phyloP scores from a whole-genome alignment of 495 filamentous ascomycete genomes.

The Penicillium steckii region DNA sequence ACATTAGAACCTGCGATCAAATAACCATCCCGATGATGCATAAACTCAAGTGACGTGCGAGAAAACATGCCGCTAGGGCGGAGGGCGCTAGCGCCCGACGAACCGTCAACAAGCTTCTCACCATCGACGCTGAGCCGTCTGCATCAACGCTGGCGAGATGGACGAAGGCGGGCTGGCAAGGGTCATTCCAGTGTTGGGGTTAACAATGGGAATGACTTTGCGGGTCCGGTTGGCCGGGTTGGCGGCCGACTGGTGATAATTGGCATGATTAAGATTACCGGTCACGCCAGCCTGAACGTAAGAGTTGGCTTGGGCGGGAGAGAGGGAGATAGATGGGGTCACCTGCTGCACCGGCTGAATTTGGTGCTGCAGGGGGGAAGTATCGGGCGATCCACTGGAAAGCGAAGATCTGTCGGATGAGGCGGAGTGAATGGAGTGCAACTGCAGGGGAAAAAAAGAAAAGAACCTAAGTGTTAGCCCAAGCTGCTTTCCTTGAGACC shows the following conservation, averaged over 20 bases:
- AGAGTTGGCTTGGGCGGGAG: conserved; percentile 62
- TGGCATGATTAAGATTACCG: conserved; percentile 58
- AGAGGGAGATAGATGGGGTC: conserved; percentile 76
- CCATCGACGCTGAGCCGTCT: conserved; percentile 67
- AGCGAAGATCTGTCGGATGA: conserved; percentile 90
- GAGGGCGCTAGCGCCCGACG: conserved; percentile 28
- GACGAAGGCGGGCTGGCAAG: conserved; percentile 89
- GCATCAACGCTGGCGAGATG: conserved; percentile 83
- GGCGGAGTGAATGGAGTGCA: conserved; percentile 84
- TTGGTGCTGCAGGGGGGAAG: conserved; percentile 82
- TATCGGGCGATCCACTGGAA: conserved; percentile 89
- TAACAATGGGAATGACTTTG: conserved; percentile 98
- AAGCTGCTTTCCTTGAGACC: not conserved
- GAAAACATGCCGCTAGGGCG: conserved; percentile 33
- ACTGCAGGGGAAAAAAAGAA: conserved; percentile 43
- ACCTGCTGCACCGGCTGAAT: conserved; percentile 73
- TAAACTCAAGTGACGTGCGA: conserved; percentile 35
- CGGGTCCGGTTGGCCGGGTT: conserved; percentile 84
- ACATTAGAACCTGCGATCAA: conserved; percentile 44
- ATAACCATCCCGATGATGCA: conserved; percentile 41
- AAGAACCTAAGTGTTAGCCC: not conserved
- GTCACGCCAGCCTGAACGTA: conserved; percentile 61
- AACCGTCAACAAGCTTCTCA: conserved; percentile 31
- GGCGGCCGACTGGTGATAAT: conserved; percentile 82
- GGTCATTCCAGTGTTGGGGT: conserved; percentile 86